Conservation (phyloP, 2,329 filamentous ascomycete species). For the Tolypocladium album region DNA sequence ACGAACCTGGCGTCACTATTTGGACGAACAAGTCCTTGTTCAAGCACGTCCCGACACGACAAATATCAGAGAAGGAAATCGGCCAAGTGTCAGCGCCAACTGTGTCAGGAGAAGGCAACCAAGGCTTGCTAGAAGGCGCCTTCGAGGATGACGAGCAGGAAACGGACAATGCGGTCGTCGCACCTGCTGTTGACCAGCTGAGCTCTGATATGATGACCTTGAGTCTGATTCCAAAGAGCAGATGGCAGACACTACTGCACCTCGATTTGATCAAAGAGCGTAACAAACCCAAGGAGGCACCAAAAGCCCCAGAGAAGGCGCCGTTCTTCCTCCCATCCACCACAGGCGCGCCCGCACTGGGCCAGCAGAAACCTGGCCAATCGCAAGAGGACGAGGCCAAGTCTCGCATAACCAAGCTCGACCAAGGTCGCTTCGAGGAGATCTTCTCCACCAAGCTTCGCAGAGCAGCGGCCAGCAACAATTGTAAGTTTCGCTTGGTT, state of each 20-base stretch:
- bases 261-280: slow-evolving; percentile 85
- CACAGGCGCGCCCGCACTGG: slow-evolving; percentile 31
- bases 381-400: slow-evolving; percentile 32
- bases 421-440: slow-evolving; percentile 45
- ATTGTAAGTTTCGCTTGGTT: slow-evolving; percentile 43
- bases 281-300: slow-evolving; percentile 87
- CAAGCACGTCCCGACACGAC: slow-evolving; percentile 74
- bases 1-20: slow-evolving; percentile 77
- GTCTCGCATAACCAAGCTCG: slow-evolving; percentile 60
- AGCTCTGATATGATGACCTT: slow-evolving; percentile 76
- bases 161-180: slow-evolving; percentile 41
- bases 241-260: slow-evolving; percentile 91
- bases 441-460: slow-evolving; percentile 47
- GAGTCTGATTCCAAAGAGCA: slow-evolving; percentile 77
- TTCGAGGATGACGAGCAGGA: slow-evolving; percentile 48
- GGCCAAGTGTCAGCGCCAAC: slow-evolving; percentile 57
- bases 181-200: slow-evolving; percentile 62
- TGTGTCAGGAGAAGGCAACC: slow-evolving; percentile 71
- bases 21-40: slow-evolving; percentile 95
- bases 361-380: slow-evolving; percentile 17
- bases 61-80: slow-evolving; percentile 71
- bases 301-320: slow-evolving; percentile 85
- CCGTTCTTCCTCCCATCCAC: slow-evolving; percentile 86
- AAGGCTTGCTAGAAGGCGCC: slow-evolving; percentile 65
- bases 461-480: slow-evolving; percentile 38